Conservation (phyloP, 106 monocot species). For the Dactylorhiza incarnata region DNA sequence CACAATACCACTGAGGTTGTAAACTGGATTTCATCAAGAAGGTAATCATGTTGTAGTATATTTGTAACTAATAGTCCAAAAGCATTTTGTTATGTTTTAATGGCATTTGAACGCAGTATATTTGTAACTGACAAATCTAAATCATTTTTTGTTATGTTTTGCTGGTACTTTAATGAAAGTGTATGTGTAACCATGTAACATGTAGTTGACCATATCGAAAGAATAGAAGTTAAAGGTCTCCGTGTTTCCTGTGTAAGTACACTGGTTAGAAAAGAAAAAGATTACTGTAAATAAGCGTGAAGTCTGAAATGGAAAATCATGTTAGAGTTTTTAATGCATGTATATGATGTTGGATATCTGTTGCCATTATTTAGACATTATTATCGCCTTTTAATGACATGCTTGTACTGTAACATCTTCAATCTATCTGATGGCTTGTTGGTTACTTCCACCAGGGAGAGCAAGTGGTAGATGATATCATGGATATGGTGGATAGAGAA, state of each 20-base stretch:
- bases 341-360: neutral
- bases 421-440: slow-evolving; percentile 1
- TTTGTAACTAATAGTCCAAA: no score
- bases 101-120: no score
- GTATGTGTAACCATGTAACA: neutral
- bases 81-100: no score
- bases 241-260: neutral
- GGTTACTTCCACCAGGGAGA: slow-evolving; percentile 53
- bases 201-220: neutral
- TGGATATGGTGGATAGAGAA: slow-evolving; percentile 99
- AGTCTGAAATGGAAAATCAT: neutral
- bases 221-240: neutral
- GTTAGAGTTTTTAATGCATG: neutral
- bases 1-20: no score
- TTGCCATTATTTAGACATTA: neutral
- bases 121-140: no score
- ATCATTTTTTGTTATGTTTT: neutral
- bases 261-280: neutral
- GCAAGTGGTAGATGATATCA: slow-evolving; percentile 97
- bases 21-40: no score
- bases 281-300: neutral
- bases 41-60: no score
- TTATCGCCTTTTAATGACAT: neutral
- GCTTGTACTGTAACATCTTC: neutral
- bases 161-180: neutral